Evolutionary conservation across 2,329 filamentous ascomycete species (phyloP).

Genomic region (Claviceps sp.): DNA sequence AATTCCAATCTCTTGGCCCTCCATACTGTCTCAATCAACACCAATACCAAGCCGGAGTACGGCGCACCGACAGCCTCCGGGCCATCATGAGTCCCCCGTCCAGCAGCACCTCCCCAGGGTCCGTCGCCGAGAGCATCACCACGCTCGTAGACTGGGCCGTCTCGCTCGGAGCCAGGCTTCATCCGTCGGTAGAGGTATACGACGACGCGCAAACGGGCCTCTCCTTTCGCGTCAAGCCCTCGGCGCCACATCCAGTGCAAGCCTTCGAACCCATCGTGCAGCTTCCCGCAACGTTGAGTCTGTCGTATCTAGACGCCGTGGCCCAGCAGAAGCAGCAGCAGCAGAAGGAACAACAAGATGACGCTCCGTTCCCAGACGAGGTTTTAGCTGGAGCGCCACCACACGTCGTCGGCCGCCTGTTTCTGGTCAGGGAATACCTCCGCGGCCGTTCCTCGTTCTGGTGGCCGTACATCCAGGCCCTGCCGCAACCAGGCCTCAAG

Average conservation of each 20-base stretch:
- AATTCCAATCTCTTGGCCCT: too few relatives aligned
- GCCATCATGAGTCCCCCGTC: too few relatives aligned
- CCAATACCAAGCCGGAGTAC: too few relatives aligned
- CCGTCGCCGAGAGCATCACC: constrained; percentile 10
- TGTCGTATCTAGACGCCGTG: constrained; percentile 46
- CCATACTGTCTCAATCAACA: too few relatives aligned
- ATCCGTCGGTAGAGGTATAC: constrained; percentile 40
- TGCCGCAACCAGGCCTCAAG: constrained; percentile 44
- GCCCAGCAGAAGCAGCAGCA: constrained; percentile 8
- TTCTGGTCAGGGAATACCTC: constrained; percentile 55
- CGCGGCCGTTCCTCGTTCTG: constrained; percentile 46
- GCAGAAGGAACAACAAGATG: background rate
- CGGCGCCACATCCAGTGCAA: constrained; percentile 14
- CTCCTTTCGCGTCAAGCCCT: constrained; percentile 37
- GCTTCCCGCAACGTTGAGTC: constrained; percentile 37
- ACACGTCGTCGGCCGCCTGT: constrained; percentile 52
- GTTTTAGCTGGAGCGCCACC: constrained; percentile 39
- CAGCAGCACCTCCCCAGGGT: too few relatives aligned
- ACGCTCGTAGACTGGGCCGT: constrained; percentile 36
- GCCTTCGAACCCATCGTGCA: constrained; percentile 33
- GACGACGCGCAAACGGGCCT: constrained; percentile 35
- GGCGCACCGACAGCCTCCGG: too few relatives aligned
- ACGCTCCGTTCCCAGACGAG: constrained; percentile 26
- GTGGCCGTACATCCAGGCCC: constrained; percentile 51
- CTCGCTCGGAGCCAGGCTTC: constrained; percentile 31